phyloP scores from a whole-genome alignment of 2,329 filamentous ascomycete species.

The Chrysoporthe austroafricana region DNA sequence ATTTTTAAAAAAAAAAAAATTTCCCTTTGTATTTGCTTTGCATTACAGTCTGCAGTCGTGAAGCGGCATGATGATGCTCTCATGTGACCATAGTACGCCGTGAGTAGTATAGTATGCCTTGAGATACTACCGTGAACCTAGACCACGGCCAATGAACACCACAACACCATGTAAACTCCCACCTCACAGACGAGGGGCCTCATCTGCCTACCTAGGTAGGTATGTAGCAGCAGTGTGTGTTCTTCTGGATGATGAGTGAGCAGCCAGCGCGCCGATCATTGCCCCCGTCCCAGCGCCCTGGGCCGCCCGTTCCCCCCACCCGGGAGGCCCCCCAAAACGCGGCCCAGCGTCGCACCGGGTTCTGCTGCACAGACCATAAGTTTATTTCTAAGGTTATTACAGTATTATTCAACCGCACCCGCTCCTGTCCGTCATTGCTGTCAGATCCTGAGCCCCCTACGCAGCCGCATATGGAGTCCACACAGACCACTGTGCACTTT shows the following conservation, averaged over 20 bases:
- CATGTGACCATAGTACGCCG: too few species aligned
- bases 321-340: neutral
- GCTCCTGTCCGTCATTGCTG: too few species aligned
- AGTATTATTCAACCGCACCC: neutral
- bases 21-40: too few species aligned
- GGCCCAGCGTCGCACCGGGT: neutral
- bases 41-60: too few species aligned
- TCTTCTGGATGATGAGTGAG: neutral
- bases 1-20: too few species aligned
- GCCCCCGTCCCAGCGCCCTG: neutral
- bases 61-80: neutral
- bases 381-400: slow-evolving; percentile 1
- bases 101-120: neutral
- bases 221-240: too few species aligned
- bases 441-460: too few species aligned
- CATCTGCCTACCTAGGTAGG: too few species aligned
- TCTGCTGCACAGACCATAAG: neutral
- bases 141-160: neutral
- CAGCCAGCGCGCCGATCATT: neutral
- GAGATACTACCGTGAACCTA: neutral
- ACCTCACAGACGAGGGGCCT: too few species aligned
- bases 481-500: too few species aligned
- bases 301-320: neutral
- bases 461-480: too few species aligned
- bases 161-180: neutral